phyloP scores from a whole-genome alignment of 371 early-diverging fungal genomes.

The Nematocida sp. region DNA sequence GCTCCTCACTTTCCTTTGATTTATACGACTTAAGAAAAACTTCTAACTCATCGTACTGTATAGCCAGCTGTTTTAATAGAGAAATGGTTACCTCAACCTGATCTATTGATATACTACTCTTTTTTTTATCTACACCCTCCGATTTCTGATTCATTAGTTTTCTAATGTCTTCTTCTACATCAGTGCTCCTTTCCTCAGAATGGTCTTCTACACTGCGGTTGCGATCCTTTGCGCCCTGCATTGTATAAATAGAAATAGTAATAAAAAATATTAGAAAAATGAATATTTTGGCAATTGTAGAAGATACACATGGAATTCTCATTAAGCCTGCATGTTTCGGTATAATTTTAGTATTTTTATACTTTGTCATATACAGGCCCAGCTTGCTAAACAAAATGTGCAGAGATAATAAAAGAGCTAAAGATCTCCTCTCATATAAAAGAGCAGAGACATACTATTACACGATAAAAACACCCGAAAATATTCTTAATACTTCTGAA shows the following conservation, averaged over 20 bases:
- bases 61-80: conserved; percentile 45
- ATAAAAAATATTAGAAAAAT: conserved; percentile 26
- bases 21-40: conserved; percentile 47
- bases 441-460: conserved; percentile 3
- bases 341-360: background rate
- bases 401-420: background rate
- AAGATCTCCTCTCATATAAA: background rate
- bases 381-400: background rate
- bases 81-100: conserved; percentile 9
- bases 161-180: conserved; percentile 45
- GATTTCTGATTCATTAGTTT: conserved; percentile 26
- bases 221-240: background rate
- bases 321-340: background rate
- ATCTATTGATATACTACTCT: background rate
- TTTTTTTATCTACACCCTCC: background rate
- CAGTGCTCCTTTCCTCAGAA: conserved; percentile 23
- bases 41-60: conserved; percentile 55
- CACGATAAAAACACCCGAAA: background rate
- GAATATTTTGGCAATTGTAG: background rate
- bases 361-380: background rate
- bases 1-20: conserved; percentile 36
- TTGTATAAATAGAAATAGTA: background rate
- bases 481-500: no score
- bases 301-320: background rate
- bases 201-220: background rate